A percentile compares a stretch with the other conserved stretches of the same genome.
These are phyloP conservation scores for Trichoderma hamatum DNA, from an alignment of 2,329 filamentous ascomycete species.

Conservation along the genomic window DNA sequence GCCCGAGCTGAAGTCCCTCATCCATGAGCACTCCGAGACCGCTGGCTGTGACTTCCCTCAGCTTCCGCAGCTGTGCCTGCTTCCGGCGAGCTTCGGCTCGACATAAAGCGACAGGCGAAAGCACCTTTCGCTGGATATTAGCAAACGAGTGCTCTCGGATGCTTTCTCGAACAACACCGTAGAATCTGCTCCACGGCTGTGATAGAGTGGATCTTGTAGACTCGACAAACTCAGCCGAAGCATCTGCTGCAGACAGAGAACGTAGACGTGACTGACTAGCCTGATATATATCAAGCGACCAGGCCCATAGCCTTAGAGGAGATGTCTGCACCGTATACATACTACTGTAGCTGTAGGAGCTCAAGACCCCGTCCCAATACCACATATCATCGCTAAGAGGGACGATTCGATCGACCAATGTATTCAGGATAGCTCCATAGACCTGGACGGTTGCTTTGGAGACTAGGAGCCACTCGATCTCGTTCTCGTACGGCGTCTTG, in stretches of 20 bases:
- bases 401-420: constrained; percentile 79
- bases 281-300: constrained; percentile 69
- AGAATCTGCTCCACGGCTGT: constrained; percentile 70
- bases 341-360: constrained; percentile 75
- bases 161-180: constrained; percentile 75
- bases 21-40: constrained; percentile 86
- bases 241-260: constrained; percentile 37
- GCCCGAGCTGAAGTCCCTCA: constrained; percentile 73
- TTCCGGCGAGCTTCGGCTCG: constrained; percentile 76
- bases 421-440: constrained; percentile 78
- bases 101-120: constrained; percentile 77
- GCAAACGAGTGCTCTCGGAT: constrained; percentile 72
- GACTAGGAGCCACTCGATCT: constrained; percentile 87
- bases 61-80: constrained; percentile 68
- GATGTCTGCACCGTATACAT: constrained; percentile 87
- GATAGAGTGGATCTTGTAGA: constrained; percentile 47
- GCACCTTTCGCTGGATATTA: constrained; percentile 70
- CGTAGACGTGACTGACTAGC: constrained; percentile 58
- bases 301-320: constrained; percentile 73
- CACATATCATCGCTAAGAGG: constrained; percentile 83
- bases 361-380: constrained; percentile 92
- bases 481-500: constrained; percentile 64
- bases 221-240: constrained; percentile 40
- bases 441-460: constrained; percentile 92
- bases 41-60: constrained; percentile 81